A percentile compares a stretch with the other conserved stretches of the same genome.
These are phyloP conservation scores for Psilocybe cyanescens DNA, from an alignment of 768 basidiomycete species.

Conservation along the genomic window DNA sequence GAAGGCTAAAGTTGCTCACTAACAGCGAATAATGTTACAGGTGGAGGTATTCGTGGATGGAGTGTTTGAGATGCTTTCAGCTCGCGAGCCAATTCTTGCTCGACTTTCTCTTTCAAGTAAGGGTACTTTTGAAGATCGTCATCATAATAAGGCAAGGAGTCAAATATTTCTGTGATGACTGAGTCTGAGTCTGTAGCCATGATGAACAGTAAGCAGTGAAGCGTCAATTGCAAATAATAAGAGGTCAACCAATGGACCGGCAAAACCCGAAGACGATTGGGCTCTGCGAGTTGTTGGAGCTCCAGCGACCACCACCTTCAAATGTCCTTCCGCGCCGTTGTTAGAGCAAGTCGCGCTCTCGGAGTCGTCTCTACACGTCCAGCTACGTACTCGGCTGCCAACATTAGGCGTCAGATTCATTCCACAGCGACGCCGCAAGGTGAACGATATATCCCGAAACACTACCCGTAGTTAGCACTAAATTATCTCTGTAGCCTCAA, in stretches of 20 bases:
- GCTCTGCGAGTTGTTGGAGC: slow-evolving; percentile 13
- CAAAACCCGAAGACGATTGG: slow-evolving; percentile 34
- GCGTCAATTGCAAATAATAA: not conserved
- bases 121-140: slow-evolving; percentile 85
- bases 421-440: slow-evolving; percentile 53
- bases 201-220: slow-evolving; percentile 6
- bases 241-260: slow-evolving; percentile 29
- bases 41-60: slow-evolving; percentile 75
- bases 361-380: slow-evolving; percentile 41
- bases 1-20: slow-evolving; percentile 38
- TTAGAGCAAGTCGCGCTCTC: slow-evolving; percentile 47
- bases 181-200: slow-evolving; percentile 24
- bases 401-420: slow-evolving; percentile 47
- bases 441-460: slow-evolving; percentile 27
- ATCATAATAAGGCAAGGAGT: slow-evolving; percentile 94
- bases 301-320: slow-evolving; percentile 22
- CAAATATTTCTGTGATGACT: slow-evolving; percentile 52
- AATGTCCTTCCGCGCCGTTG: slow-evolving; percentile 43
- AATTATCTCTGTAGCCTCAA: slow-evolving; percentile 48
- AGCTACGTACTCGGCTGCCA: slow-evolving; percentile 23
- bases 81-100: slow-evolving; percentile 76
- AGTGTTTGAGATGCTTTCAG: slow-evolving; percentile 58
- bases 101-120: slow-evolving; percentile 72
- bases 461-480: slow-evolving; percentile 15
- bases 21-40: slow-evolving; percentile 70